Evolutionary conservation across 345 rosid species (phyloP), one percentile per base, ranked within the genome.

Genomic region (Hirschfeldia incana): DNA sequence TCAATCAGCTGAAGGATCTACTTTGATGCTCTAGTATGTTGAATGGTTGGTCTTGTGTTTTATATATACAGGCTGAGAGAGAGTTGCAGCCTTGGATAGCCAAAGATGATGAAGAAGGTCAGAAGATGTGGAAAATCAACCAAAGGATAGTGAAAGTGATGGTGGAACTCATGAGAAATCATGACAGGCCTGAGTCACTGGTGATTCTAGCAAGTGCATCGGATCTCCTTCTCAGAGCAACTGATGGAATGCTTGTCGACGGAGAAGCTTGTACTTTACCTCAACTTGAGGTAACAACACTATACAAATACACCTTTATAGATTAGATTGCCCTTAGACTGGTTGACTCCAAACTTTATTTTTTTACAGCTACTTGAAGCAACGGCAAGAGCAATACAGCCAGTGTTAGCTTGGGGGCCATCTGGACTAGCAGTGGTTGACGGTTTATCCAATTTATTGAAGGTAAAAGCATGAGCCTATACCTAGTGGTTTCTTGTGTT

Each of bases 191-290:
- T 1, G 98, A 94, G 82, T 89, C 97, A 5, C 78, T 94, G 70
- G 89, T 94, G 75, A 92, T 94, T 77, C 81, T 94, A 30, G 94
- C 98, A 36, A 92, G 95, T 67, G 94, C 98, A 5, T 94, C 97
- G 7, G 98, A 94, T 84, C 88, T 94, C 49, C 98, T 94, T 81
- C 86, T 94, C 39, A 94, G 97, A 4, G 97, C 98, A 27, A 94
- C 98, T 61, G 98, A 94, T 74, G 98, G 98, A 34, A 86, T 94
- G 91, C 98, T 94, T 60, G 93, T 94, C 26, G 97, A 94, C 67
- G 98, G 97, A 55, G 98, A 94, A 86, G 98, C 97, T 76, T 92
- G 98, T 83, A 94, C 98, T 32, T 83, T 91, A 82, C 98, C 97
- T 8, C 97, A 94, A 76, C 86, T 94, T 3, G 98, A 94, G 97